These are phyloP conservation scores for Jackrogersella multiformis DNA, from an alignment of 495 filamentous ascomycete species.

Conservation along the genomic window DNA sequence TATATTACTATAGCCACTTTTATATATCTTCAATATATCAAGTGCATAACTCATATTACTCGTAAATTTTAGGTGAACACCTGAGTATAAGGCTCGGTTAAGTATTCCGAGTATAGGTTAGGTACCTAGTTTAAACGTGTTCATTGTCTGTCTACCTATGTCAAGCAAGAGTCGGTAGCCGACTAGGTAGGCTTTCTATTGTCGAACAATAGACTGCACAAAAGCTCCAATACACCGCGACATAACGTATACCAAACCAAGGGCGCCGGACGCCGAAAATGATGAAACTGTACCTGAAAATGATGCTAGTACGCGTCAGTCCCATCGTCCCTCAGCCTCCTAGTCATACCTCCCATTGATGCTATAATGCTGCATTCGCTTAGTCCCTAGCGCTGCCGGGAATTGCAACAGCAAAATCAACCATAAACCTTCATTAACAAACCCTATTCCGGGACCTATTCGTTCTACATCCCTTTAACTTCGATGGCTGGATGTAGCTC, in stretches of 20 bases:
- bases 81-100: no score
- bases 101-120: no score
- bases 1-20: no score
- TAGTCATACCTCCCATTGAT: conserved; percentile 27
- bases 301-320: not conserved
- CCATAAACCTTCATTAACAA: no score
- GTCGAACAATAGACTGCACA: not conserved
- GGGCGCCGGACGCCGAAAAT: conserved; percentile 4
- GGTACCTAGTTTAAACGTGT: no score
- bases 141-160: not conserved
- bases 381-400: not conserved
- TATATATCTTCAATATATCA: no score
- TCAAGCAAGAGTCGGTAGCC: not conserved
- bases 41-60: no score
- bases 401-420: not conserved
- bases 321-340: not conserved
- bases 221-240: not conserved
- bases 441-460: not conserved
- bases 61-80: no score
- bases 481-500: not conserved
- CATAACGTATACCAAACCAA: conserved; percentile 22
- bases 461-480: not conserved
- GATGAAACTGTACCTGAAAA: conserved; percentile 6
- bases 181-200: not conserved
- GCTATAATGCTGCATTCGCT: conserved; percentile 18